Percentiles rank a stretch among this genome's conserved stretches.
Conservation (phyloP, 2,329 filamentous ascomycete species). For the Tolypocladium pustulatum region DNA sequence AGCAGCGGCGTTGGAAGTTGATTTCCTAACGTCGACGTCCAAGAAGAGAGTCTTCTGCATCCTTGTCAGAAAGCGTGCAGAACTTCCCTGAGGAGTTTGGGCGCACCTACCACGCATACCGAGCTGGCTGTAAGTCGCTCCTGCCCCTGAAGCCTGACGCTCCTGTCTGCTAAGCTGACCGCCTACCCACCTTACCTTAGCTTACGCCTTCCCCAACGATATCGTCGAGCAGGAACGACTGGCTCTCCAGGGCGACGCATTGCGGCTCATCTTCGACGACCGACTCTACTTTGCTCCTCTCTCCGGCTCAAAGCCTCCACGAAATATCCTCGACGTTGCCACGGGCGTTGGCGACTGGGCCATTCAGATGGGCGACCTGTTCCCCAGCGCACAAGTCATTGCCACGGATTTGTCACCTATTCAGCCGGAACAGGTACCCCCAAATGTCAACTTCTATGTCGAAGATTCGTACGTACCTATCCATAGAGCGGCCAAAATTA, state of each 20-base stretch:
- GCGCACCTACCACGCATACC: conserved; percentile 36
- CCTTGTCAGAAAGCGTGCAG: conserved; percentile 29
- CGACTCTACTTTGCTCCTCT: conserved; percentile 32
- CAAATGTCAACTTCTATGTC: conserved; percentile 65
- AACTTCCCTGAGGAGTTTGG: conserved; percentile 32
- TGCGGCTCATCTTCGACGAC: conserved; percentile 27
- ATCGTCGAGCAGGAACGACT: conserved; percentile 28
- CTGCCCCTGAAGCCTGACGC: background rate
- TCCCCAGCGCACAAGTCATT: conserved; percentile 46
- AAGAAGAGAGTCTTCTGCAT: conserved; percentile 18
- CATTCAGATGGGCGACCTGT: conserved; percentile 54
- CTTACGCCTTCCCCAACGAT: conserved; percentile 37
- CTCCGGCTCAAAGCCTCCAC: conserved; percentile 22
- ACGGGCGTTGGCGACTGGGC: conserved; percentile 48
- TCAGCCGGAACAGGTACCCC: conserved; percentile 54
- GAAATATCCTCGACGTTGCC: conserved; percentile 29
- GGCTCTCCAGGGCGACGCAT: conserved; percentile 25
- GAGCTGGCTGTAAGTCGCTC: conserved; percentile 31
- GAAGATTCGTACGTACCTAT: conserved; percentile 42
- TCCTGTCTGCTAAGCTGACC: background rate
- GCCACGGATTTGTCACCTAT: conserved; percentile 60
- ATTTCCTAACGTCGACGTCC: background rate
- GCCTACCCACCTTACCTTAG: conserved; percentile 27
- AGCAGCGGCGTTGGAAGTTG: background rate
- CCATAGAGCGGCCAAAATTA: no score